phyloP scores from a whole-genome alignment of 2,329 filamentous ascomycete species.

The Keithomyces neogunnii region DNA sequence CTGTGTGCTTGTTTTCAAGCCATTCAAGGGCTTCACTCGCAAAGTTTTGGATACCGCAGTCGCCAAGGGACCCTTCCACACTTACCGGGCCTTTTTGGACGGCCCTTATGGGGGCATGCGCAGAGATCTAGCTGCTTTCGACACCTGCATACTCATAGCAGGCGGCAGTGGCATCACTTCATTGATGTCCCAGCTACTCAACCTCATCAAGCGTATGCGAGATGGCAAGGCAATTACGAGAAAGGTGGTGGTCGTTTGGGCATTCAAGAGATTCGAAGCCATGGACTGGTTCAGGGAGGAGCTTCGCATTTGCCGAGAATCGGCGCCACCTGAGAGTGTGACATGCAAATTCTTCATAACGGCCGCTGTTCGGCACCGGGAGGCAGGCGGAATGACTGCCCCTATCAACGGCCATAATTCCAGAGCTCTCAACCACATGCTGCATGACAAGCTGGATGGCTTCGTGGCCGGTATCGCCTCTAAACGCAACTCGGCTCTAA shows the following conservation, averaged over 20 bases:
- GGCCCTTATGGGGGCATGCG: slow-evolving; percentile 95
- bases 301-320: slow-evolving; percentile 81
- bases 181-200: slow-evolving; percentile 80
- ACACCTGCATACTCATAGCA: slow-evolving; percentile 86
- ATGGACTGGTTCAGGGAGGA: slow-evolving; percentile 99
- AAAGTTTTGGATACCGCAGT: slow-evolving; percentile 76
- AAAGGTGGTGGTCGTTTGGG: slow-evolving; percentile 89
- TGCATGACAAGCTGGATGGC: slow-evolving; percentile 81
- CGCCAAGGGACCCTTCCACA: slow-evolving; percentile 81
- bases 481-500: slow-evolving; percentile 77
- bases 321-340: slow-evolving; percentile 78
- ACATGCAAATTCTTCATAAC: slow-evolving; percentile 95
- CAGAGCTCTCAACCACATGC: slow-evolving; percentile 61
- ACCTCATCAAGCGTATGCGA: slow-evolving; percentile 93
- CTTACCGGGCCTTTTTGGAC: slow-evolving; percentile 85
- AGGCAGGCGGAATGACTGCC: slow-evolving; percentile 33
- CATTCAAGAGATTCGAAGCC: slow-evolving; percentile 79
- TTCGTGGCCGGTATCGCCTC: slow-evolving; percentile 81
- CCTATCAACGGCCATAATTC: slow-evolving; percentile 25
- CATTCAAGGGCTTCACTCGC: slow-evolving; percentile 83
- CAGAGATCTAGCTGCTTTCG: slow-evolving; percentile 80
- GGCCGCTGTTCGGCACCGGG: slow-evolving; percentile 40
- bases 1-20: slow-evolving; percentile 84
- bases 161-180: slow-evolving; percentile 94
- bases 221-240: slow-evolving; percentile 90